Evolutionary conservation across 2,329 filamentous ascomycete genomes (phyloP).

Genomic region (Clonostachys chloroleuca): DNA sequence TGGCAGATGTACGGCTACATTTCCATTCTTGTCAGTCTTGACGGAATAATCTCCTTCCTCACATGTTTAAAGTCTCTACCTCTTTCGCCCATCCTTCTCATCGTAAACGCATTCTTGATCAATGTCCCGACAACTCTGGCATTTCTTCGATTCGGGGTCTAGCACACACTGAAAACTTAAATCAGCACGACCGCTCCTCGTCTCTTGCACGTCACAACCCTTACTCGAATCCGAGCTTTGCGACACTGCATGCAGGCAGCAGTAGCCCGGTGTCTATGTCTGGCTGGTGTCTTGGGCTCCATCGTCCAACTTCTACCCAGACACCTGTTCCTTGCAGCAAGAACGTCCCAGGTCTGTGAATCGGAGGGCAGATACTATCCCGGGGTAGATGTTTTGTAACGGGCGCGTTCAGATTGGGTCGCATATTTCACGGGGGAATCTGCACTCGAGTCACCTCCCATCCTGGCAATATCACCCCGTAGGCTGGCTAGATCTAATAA

Average conservation of each 20-base stretch:
- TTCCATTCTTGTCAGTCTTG: background rate
- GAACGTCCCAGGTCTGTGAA: too few relatives aligned
- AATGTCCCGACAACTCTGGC: slow-evolving; percentile 2
- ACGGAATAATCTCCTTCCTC: background rate
- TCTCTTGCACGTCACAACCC: background rate
- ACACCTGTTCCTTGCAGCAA: too few relatives aligned
- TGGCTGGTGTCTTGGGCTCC: background rate
- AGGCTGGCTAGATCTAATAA: too few relatives aligned
- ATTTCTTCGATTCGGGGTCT: slow-evolving; percentile 1
- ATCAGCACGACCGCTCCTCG: background rate
- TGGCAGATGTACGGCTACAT: slow-evolving; percentile 3
- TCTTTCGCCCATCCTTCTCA: slow-evolving; percentile 5
- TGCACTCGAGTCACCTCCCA: too few relatives aligned
- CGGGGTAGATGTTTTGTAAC: too few relatives aligned
- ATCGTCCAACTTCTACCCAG: background rate
- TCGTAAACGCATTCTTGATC: slow-evolving; percentile 4
- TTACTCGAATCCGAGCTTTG: slow-evolving; percentile 3
- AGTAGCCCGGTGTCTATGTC: slow-evolving; percentile 4
- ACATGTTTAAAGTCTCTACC: background rate
- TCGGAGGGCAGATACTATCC: too few relatives aligned
- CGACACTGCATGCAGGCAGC: slow-evolving; percentile 4
- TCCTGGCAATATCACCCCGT: too few relatives aligned
- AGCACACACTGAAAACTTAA: background rate
- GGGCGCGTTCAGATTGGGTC: too few relatives aligned
- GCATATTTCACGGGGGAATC: too few relatives aligned